These are phyloP conservation scores for Mucor indicus DNA, from an alignment of 371 early-diverging fungal genomes.

Conservation along the genomic window DNA sequence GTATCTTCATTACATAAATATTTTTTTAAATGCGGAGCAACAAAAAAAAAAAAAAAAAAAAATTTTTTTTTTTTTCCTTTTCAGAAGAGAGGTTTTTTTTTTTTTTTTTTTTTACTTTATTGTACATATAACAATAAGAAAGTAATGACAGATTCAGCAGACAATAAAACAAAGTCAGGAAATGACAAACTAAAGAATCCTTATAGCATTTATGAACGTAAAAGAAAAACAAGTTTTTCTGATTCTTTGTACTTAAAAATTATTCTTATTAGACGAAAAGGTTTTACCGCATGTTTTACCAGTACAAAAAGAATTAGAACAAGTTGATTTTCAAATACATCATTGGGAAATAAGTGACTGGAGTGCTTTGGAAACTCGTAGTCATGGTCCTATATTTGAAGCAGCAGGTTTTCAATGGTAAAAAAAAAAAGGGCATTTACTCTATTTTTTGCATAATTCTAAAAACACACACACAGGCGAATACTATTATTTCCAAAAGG, in stretches of 20 bases:
- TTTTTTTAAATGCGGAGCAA: no score
- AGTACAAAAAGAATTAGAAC: slow-evolving; percentile 38
- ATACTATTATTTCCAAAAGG: slow-evolving; percentile 88
- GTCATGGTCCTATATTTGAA: slow-evolving; percentile 57
- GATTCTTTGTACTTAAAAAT: no score
- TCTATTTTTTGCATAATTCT: not conserved
- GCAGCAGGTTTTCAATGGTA: slow-evolving; percentile 63
- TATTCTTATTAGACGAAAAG: slow-evolving; percentile 18
- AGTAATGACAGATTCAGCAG: not conserved
- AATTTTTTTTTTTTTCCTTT: not conserved
- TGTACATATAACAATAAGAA: not conserved
- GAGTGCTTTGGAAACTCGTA: slow-evolving; percentile 45
- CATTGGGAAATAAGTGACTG: slow-evolving; percentile 63
- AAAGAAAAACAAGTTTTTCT: no score
- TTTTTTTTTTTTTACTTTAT: not conserved
- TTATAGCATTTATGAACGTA: slow-evolving; percentile 16
- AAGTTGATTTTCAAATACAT: slow-evolving; percentile 47
- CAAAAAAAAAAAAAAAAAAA: not conserved
- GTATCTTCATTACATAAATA: no score
- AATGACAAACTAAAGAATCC: not conserved
- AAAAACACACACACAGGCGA: slow-evolving; percentile 49
- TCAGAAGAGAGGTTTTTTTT: slow-evolving; percentile 1
- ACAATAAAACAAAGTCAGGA: not conserved
- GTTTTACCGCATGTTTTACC: slow-evolving; percentile 31
- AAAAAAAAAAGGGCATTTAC: no score